Evolutionary conservation across 768 basidiomycete genomes (phyloP).

Genomic region (Amanita rubescens): DNA sequence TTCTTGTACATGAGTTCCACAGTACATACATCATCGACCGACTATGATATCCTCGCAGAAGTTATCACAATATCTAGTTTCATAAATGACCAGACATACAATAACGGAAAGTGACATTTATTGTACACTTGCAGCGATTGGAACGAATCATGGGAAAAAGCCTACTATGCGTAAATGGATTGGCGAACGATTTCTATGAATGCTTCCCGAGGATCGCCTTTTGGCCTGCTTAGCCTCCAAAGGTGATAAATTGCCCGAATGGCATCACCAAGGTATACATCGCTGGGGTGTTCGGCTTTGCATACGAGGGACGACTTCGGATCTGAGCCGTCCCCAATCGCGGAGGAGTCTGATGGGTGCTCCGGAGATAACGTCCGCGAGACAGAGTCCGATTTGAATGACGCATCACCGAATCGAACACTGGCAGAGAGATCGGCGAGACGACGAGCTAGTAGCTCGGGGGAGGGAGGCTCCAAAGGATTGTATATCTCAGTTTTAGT

Average conservation of each 20-base stretch:
- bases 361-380: constrained; percentile 10
- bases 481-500: constrained; percentile 26
- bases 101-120: too few species aligned
- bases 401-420: constrained; percentile 7
- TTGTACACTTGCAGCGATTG: neutral
- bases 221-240: constrained; percentile 40
- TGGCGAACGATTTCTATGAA: constrained; percentile 4
- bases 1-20: neutral
- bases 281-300: constrained; percentile 8
- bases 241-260: constrained; percentile 51
- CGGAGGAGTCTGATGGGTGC: constrained; percentile 11
- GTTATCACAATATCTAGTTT: too few species aligned
- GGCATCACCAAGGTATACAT: constrained; percentile 41
- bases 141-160: neutral
- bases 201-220: constrained; percentile 7
- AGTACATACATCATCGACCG: neutral
- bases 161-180: neutral
- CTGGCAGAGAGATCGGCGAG: constrained; percentile 29
- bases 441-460: constrained; percentile 30
- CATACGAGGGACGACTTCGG: neutral
- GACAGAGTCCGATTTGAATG: constrained; percentile 8
- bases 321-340: neutral
- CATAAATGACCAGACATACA: too few species aligned
- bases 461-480: constrained; percentile 35
- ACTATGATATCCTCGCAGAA: too few species aligned